phyloP scores from a whole-genome alignment of 192 early-diverging fungal species.

The Dissophora globulifera region DNA sequence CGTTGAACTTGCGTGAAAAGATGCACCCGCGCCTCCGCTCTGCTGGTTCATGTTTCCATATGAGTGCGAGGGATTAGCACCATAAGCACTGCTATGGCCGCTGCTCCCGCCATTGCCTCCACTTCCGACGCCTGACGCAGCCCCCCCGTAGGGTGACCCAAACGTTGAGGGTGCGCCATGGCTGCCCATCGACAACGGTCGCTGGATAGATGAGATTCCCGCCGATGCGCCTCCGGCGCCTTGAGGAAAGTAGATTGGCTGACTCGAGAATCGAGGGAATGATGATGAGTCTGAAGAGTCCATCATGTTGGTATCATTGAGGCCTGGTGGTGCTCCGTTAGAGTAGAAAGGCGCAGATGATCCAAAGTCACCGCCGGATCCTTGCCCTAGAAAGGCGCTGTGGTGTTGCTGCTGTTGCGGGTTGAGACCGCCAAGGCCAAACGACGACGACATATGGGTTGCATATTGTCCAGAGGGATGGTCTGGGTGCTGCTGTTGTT shows the following conservation, averaged over 20 bases:
- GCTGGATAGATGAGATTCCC: neutral
- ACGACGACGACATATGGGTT: slow-evolving; percentile 29
- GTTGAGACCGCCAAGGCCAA: slow-evolving; percentile 26
- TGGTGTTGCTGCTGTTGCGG: slow-evolving; percentile 37
- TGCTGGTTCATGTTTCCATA: slow-evolving; percentile 34
- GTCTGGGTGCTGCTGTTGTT: slow-evolving; percentile 7
- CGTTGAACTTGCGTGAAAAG: slow-evolving; percentile 34
- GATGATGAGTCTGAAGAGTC: slow-evolving; percentile 30
- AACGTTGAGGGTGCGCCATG: slow-evolving; percentile 3
- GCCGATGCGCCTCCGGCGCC: slow-evolving; percentile 8
- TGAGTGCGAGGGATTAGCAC: slow-evolving; percentile 17
- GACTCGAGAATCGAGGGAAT: slow-evolving; percentile 40
- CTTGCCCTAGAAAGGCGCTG: slow-evolving; percentile 27
- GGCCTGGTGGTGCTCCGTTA: neutral
- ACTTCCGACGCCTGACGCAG: neutral
- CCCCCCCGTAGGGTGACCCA: slow-evolving; percentile 6
- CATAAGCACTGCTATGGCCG: slow-evolving; percentile 2
- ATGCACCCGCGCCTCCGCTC: slow-evolving; percentile 41
- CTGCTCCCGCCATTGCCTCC: neutral
- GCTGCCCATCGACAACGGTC: slow-evolving; percentile 23
- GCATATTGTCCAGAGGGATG: slow-evolving; percentile 16
- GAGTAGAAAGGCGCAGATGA: slow-evolving; percentile 34
- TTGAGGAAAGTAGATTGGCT: slow-evolving; percentile 22
- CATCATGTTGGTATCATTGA: slow-evolving; percentile 26
- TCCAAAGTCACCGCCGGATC: slow-evolving; percentile 33